Evolutionary conservation across 1,284 basidiomycete species (phyloP).

Genomic region (Vanrija humicola): DNA sequence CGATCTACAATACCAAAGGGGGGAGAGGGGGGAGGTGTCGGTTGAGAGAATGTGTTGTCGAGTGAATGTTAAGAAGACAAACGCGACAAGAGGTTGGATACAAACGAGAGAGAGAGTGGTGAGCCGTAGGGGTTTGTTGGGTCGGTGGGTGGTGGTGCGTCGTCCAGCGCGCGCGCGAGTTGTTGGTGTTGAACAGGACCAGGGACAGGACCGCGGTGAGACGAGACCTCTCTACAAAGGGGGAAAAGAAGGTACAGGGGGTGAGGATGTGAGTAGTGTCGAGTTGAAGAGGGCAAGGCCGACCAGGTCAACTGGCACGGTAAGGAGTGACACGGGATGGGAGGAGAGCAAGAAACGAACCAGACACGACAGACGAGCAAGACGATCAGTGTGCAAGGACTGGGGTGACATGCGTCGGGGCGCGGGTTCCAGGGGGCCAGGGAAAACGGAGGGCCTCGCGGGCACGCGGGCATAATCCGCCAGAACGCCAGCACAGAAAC

Average conservation of each 20-base stretch:
- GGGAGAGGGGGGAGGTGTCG: no score
- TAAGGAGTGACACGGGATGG: constrained; percentile 2
- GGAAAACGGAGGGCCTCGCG: no score
- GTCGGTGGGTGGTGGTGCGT: background rate
- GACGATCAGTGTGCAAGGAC: background rate
- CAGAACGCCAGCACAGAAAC: no score
- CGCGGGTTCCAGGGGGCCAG: no score
- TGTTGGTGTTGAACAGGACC: constrained; percentile 4
- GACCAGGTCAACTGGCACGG: background rate
- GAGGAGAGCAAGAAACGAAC: background rate
- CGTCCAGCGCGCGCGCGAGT: background rate
- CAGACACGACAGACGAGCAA: background rate
- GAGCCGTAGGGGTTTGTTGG: background rate
- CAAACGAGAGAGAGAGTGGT: background rate
- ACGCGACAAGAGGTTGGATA: background rate
- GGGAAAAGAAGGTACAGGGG: background rate
- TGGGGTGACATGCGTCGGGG: no score
- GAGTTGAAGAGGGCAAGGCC: background rate
- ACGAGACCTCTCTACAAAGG: background rate
- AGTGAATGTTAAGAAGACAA: constrained; percentile 1
- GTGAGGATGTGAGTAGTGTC: background rate
- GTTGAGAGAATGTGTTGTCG: no score
- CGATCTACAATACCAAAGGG: no score
- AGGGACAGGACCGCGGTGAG: background rate
- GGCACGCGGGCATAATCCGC: no score